These are phyloP conservation scores for Turritis glabra DNA, from an alignment of 345 rosid species.

Conservation along the genomic window DNA sequence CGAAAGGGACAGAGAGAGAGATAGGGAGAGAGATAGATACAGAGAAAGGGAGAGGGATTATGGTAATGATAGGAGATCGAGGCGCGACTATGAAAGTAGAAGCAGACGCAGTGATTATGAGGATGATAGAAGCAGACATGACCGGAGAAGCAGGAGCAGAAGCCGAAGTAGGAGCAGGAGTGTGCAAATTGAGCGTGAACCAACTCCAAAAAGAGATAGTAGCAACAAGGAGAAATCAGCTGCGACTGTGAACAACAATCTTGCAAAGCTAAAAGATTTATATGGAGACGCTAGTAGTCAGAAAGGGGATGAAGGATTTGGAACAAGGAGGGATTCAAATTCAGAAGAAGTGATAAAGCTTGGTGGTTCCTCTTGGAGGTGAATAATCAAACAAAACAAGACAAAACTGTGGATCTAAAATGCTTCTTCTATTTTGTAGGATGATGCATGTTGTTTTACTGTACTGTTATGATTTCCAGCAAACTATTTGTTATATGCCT, in stretches of 20 bases:
- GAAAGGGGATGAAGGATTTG: conserved; percentile 53
- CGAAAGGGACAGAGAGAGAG: conserved; percentile 45
- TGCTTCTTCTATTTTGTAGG: conserved; percentile 15
- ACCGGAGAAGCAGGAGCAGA: conserved; percentile 57
- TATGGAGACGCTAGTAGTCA: conserved; percentile 67
- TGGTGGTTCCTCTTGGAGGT: conserved; percentile 83
- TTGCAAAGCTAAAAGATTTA: conserved; percentile 89
- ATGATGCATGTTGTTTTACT: conserved; percentile 31
- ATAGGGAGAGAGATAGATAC: conserved; percentile 42
- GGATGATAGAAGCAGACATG: conserved; percentile 45
- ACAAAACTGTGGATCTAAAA: conserved; percentile 4
- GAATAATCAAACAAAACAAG: neutral
- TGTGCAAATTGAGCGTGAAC: conserved; percentile 58
- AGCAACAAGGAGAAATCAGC: conserved; percentile 55
- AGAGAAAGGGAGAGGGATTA: conserved; percentile 49
- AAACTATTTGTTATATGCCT: conserved; percentile 10
- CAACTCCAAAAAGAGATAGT: conserved; percentile 52
- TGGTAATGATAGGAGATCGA: conserved; percentile 47
- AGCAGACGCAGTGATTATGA: conserved; percentile 52
- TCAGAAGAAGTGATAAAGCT: conserved; percentile 92
- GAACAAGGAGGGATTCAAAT: conserved; percentile 55
- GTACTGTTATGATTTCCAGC: neutral
- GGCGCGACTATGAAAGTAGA: conserved; percentile 44
- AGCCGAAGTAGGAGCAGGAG: conserved; percentile 76
- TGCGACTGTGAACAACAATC: conserved; percentile 57